phyloP scores from a whole-genome alignment of 352 stramenopile species.

The Phytophthora pisi region DNA sequence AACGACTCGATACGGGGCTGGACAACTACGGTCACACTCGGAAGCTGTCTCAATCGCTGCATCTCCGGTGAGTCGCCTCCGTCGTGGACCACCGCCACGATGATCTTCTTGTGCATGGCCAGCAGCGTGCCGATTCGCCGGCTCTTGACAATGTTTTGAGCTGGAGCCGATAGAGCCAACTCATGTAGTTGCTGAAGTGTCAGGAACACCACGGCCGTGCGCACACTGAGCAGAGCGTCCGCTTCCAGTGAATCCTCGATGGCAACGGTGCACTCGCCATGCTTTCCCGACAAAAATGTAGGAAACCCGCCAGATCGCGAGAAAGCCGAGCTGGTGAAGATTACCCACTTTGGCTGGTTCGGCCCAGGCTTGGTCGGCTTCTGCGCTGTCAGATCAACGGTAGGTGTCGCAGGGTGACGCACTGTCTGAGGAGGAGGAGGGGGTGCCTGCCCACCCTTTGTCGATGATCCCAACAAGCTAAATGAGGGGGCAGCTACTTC shows the following conservation, averaged over 20 bases:
- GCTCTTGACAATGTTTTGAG: constrained; percentile 33
- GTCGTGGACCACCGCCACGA: constrained; percentile 44
- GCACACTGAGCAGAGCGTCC: constrained; percentile 52
- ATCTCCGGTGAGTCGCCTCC: constrained; percentile 21
- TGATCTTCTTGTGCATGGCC: constrained; percentile 60
- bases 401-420: constrained; percentile 2
- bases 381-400: constrained; percentile 23
- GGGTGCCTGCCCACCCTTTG: neutral
- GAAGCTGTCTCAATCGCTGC: constrained; percentile 31
- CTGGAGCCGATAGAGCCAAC: constrained; percentile 21
- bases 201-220: constrained; percentile 35
- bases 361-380: constrained; percentile 6
- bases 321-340: constrained; percentile 44
- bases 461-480: constrained; percentile 16
- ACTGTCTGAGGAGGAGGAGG: neutral
- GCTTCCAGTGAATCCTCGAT: constrained; percentile 55
- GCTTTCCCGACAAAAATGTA: constrained; percentile 24
- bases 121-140: constrained; percentile 38
- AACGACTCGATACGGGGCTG: constrained; percentile 19
- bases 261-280: constrained; percentile 26
- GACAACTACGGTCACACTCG: constrained; percentile 36
- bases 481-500: constrained; percentile 16
- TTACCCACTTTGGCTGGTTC: constrained; percentile 18
- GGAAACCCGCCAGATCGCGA: constrained; percentile 33
- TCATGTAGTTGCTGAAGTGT: constrained; percentile 28